Evolutionary conservation across 768 basidiomycete genomes (phyloP), one percentile per base, ranked within the genome.

Genomic region (Panaeolus cyanescens): DNA sequence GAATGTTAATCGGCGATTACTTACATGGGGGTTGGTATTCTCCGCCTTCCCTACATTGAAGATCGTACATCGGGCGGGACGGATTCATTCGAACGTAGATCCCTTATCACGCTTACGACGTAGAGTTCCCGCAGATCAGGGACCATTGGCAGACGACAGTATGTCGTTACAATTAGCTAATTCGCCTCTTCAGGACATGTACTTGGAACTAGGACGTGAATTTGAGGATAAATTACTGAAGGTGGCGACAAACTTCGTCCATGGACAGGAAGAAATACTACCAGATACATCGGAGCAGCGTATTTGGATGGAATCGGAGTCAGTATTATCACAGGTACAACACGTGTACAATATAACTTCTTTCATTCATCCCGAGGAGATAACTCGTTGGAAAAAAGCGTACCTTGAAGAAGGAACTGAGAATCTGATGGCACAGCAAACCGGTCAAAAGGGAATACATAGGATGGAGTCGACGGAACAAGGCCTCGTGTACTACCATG

Each of bases 21-120:
- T 71, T 1, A 71, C 74, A 3, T 79, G 75, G 76, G 77, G 76
- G 37, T 57, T 67, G 4, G 68, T 76, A 0, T 76, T 76, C 37
- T 50, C 77, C 10, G 77, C 77, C 3, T 80, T 70, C 62, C 78
- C 75, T n/a, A n/a, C n/a, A n/a, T n/a, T n/a, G n/a, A n/a, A n/a
- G 0, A 54, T 59, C 1, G 65, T 79, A 8, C 79, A 80, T 54
- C 70, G 75, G 5, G 71, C 78, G 0, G 78, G 78, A 2, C 42
- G 72, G 6, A 72, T 76, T 0, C 77, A 79, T 45, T 79, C 75
- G 1, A 78, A 78, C 57, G 75, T 78, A 6, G 78, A 79, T 56
- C 76, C 78, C 4, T 62, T 78, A 5, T 78, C 76, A 1, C 59
- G 75, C 19, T 59, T 79, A 1, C 62, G 68, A 25, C 54, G 72